phyloP scores from a whole-genome alignment of 129 eudicot species.

The Escallonia herrerae region DNA sequence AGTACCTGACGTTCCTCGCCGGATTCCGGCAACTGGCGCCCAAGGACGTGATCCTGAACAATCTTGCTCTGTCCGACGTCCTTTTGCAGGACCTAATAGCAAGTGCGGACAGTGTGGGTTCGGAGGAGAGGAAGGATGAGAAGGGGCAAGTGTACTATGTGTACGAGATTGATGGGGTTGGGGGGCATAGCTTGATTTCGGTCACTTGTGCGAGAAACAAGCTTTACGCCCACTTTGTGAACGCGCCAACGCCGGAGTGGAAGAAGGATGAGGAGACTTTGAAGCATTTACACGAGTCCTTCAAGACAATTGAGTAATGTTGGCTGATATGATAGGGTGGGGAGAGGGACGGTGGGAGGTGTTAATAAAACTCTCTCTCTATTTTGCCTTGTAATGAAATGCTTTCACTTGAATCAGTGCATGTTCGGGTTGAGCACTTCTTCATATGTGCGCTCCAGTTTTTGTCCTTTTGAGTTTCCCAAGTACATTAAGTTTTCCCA shows the following conservation, averaged over 20 bases:
- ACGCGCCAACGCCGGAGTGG: constrained; percentile 83
- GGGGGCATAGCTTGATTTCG: constrained; percentile 68
- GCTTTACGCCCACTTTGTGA: constrained; percentile 91
- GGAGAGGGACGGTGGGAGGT: too few species aligned
- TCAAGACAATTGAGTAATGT: constrained; percentile 51
- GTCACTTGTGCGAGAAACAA: constrained; percentile 87
- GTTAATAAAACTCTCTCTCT: too few species aligned
- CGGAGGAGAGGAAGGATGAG: constrained; percentile 78
- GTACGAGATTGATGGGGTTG: constrained; percentile 63
- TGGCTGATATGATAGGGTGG: neutral
- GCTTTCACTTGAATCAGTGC: too few species aligned
- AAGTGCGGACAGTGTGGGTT: constrained; percentile 51
- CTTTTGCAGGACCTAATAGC: constrained; percentile 69
- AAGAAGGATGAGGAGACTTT: constrained; percentile 64
- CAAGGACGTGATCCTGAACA: constrained; percentile 63
- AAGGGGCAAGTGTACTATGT: constrained; percentile 78
- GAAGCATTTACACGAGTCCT: constrained; percentile 83
- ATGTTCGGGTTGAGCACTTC: too few species aligned
- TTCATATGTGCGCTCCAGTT: too few species aligned
- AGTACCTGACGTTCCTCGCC: constrained; percentile 61
- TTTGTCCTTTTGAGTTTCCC: too few species aligned
- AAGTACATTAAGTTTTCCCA: too few species aligned
- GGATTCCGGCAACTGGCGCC: constrained; percentile 76
- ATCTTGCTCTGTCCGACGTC: constrained; percentile 83
- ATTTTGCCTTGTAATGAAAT: too few species aligned